These are phyloP conservation scores for Punctularia strigosozonata DNA, from an alignment of 768 basidiomycete species.

Conservation along the genomic window DNA sequence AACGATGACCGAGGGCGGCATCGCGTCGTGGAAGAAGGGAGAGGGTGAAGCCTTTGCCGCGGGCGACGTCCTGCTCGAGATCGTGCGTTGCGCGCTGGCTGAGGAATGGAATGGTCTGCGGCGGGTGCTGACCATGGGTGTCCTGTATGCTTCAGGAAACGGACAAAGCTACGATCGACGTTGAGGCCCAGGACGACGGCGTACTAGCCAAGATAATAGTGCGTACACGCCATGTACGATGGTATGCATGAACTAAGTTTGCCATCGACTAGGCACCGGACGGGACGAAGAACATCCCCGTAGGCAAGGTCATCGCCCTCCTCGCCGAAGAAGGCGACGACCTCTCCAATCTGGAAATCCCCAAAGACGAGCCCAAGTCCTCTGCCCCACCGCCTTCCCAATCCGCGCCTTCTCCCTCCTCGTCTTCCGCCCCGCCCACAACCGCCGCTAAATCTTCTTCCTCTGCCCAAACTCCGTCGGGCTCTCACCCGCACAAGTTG, in stretches of 20 bases:
- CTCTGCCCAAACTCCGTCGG: slow-evolving; percentile 9
- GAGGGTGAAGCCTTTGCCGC: slow-evolving; percentile 70
- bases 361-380: slow-evolving; percentile 28
- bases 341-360: slow-evolving; percentile 68
- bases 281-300: slow-evolving; percentile 74
- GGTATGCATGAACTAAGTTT: not conserved
- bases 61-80: slow-evolving; percentile 84
- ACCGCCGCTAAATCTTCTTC: slow-evolving; percentile 16
- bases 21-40: slow-evolving; percentile 82
- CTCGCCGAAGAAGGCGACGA: slow-evolving; percentile 96
- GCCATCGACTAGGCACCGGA: slow-evolving; percentile 42
- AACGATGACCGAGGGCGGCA: slow-evolving; percentile 92
- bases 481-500: slow-evolving; percentile 14
- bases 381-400: slow-evolving; percentile 13
- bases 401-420: slow-evolving; percentile 12
- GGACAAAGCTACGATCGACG: slow-evolving; percentile 94
- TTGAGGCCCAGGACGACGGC: slow-evolving; percentile 97
- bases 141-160: slow-evolving; percentile 51
- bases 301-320: slow-evolving; percentile 85
- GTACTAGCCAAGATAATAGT: slow-evolving; percentile 90
- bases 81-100: slow-evolving; percentile 60
- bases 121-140: too few species aligned
- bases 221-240: slow-evolving; percentile 15
- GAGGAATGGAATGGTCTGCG: too few species aligned
- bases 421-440: slow-evolving; percentile 20